Conservation (phyloP, 2,329 filamentous ascomycete species). For the Verticillium klebahnii region DNA sequence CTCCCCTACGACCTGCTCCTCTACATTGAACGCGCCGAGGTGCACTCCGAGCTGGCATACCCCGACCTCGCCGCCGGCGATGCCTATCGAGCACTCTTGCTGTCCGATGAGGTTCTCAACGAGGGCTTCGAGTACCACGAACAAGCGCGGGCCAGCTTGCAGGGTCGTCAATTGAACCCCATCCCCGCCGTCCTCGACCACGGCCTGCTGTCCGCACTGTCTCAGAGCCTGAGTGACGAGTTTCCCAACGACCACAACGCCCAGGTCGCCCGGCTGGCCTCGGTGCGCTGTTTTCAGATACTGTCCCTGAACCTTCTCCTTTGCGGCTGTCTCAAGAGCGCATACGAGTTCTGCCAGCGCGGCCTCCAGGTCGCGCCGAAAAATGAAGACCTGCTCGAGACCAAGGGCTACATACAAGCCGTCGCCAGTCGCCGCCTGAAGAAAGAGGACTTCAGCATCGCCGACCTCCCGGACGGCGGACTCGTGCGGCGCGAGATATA, state of each 20-base stretch:
- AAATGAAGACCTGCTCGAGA: constrained; percentile 51
- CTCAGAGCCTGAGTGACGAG: constrained; percentile 25
- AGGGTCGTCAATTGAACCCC: constrained; percentile 27
- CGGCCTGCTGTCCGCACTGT: constrained; percentile 32
- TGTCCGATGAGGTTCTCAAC: constrained; percentile 75
- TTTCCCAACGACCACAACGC: constrained; percentile 26
- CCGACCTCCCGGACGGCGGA: constrained; percentile 63
- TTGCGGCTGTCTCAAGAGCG: constrained; percentile 65
- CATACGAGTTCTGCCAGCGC: constrained; percentile 59
- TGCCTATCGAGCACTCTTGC: constrained; percentile 82
- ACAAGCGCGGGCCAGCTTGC: constrained; percentile 51
- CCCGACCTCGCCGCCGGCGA: constrained; percentile 87
- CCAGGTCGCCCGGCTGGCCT: constrained; percentile 42
- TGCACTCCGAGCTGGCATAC: constrained; percentile 73
- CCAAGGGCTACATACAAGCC: constrained; percentile 48
- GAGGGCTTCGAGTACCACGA: constrained; percentile 82
- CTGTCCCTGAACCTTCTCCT: constrained; percentile 55
- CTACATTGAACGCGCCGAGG: constrained; percentile 64
- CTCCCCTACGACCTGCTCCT: constrained; percentile 59
- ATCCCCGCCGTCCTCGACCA: constrained; percentile 41
- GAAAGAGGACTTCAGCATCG: constrained; percentile 39
- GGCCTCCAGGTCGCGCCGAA: constrained; percentile 51
- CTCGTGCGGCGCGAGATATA: constrained; percentile 67
- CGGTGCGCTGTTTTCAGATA: constrained; percentile 56
- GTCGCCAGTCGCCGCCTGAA: constrained; percentile 46